Percentiles rank a stretch among this genome's conserved stretches.
Evolutionary conservation across 495 filamentous ascomycete species (phyloP).

Genomic region (Lasiosphaeris hirsuta): DNA sequence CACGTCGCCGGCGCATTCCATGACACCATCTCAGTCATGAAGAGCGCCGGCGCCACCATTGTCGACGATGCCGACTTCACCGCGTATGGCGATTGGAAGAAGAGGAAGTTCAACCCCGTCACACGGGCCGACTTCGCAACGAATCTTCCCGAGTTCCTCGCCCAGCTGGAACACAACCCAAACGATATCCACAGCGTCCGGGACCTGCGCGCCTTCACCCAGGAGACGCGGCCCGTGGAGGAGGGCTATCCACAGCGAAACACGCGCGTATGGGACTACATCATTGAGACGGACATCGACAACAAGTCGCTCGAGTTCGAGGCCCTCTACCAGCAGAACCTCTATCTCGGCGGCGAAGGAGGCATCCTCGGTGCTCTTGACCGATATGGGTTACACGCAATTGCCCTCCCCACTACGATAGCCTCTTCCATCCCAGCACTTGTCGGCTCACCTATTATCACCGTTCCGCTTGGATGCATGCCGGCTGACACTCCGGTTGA

Average conservation of each 20-base stretch:
- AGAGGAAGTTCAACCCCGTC: constrained; percentile 15
- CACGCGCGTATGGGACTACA: constrained; percentile 36
- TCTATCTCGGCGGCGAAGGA: constrained; percentile 22
- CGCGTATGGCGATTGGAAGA: background rate
- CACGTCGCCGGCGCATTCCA: constrained; percentile 28
- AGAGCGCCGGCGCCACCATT: constrained; percentile 38
- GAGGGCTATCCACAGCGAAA: constrained; percentile 34
- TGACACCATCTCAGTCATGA: constrained; percentile 24
- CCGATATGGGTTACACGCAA: constrained; percentile 37
- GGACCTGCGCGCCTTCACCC: constrained; percentile 37
- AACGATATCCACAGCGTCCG: constrained; percentile 37
- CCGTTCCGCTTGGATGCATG: constrained; percentile 42
- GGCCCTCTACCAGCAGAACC: constrained; percentile 13
- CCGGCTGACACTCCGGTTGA: constrained; percentile 24
- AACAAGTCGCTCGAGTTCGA: constrained; percentile 8
- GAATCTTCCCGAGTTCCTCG: constrained; percentile 44
- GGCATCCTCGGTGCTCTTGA: constrained; percentile 35
- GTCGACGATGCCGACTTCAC: constrained; percentile 17
- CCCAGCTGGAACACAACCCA: constrained; percentile 45
- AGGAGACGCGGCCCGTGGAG: background rate
- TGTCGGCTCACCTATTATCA: constrained; percentile 39
- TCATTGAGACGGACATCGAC: constrained; percentile 15
- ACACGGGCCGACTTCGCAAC: constrained; percentile 41
- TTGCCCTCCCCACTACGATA: constrained; percentile 40
- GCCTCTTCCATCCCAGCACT: constrained; percentile 25